Evolutionary conservation across 257 asterid species (phyloP), one percentile per base, ranked within the genome.

Genomic region (Cruciata laevipes): DNA sequence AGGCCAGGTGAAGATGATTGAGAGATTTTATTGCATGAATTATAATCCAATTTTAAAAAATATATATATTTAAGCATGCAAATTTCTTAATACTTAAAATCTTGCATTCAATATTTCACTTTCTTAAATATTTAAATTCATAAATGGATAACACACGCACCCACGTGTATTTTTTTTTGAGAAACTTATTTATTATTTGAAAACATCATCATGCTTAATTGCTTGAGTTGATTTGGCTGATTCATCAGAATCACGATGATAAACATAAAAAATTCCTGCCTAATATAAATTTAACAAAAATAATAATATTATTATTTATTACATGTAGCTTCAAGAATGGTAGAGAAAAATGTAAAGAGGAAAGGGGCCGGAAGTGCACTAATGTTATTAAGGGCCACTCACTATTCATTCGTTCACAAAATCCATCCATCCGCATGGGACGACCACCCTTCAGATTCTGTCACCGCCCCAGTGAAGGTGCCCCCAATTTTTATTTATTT

Each of bases 341-440:
- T 52, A 32, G 49, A 21, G 31, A 67, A 17, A 33, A 62, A 18
- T 17, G 6, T 32, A 67, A 33, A 35, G 12, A 33, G 2, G 2
- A 62, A 67, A 42, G 71, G 71, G 35, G 52, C 71, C 71, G 60
- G 13, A 53, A 67, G 37, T 53, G 63, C 71, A 67, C 71, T 21
- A 5, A 67, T 9, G 10, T 3, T 20, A 56, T 18, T 20, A 20
- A 20, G 21, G 52, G 66, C 62, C 63, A 27, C 49, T 12, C 38
- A 42, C 51, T 42, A 13, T 42, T 42, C 51, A 42, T 40, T 40
- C 49, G 2, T 7, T 13, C 20, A 30, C 6, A 18, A 42, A 66
- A 51, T 51, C 62, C 32, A 51, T 51, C 62, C 32, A 53, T 53
- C 49, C 71, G 71, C 71, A 67, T 67, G 71, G 62, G 51, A 51